Percentiles rank a stretch among this genome's conserved stretches.
phyloP scores from a whole-genome alignment of 2,329 filamentous ascomycete species.

The Monosporascus sp. region DNA sequence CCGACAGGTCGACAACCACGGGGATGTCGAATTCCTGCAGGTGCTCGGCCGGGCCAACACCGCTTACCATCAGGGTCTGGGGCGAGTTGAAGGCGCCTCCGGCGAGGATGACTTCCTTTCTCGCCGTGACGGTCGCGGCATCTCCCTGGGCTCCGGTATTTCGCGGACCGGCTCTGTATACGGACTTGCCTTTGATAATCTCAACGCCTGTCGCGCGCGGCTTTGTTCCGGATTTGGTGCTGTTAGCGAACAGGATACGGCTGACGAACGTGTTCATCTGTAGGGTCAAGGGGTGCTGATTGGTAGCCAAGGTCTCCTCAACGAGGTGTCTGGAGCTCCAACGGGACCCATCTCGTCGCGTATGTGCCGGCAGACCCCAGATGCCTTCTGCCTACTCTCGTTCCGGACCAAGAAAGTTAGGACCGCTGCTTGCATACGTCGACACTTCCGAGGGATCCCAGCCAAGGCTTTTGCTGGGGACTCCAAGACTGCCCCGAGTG shows the following conservation, averaged over 20 bases:
- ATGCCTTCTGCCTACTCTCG: constrained; percentile 9
- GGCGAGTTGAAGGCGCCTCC: constrained; percentile 43
- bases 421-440: constrained; percentile 7
- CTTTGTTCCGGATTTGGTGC: background rate
- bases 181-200: constrained; percentile 15
- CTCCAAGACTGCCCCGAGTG: background rate
- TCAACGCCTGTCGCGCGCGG: constrained; percentile 13
- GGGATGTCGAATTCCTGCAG: constrained; percentile 35
- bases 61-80: constrained; percentile 42
- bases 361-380: constrained; percentile 12
- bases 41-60: constrained; percentile 35
- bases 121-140: constrained; percentile 17
- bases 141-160: constrained; percentile 18
- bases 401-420: constrained; percentile 8
- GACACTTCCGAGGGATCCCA: constrained; percentile 5
- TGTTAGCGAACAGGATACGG: constrained; percentile 9
- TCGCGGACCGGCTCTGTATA: constrained; percentile 23
- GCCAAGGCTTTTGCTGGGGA: background rate
- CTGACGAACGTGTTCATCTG: constrained; percentile 13
- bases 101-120: constrained; percentile 40
- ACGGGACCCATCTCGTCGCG: constrained; percentile 5
- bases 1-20: constrained; percentile 35
- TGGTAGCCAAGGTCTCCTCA: constrained; percentile 35
- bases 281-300: constrained; percentile 36
- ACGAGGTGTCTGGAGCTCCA: constrained; percentile 46